Evolutionary conservation across 2,329 filamentous ascomycete species (phyloP).

Genomic region (Intubia oerlemansii): DNA sequence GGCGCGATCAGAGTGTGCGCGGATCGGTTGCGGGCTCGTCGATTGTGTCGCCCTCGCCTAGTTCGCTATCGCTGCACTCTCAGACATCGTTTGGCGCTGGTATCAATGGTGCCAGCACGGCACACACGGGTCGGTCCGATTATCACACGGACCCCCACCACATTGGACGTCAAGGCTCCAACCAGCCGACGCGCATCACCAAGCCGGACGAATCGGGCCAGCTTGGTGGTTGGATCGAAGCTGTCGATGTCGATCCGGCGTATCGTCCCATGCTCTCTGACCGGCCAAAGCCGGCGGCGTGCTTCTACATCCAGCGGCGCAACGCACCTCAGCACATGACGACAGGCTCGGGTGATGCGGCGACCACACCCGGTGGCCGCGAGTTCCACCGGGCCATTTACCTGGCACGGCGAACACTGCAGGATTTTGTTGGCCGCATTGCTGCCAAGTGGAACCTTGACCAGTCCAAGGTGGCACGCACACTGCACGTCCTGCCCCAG

Average conservation of each 20-base stretch:
- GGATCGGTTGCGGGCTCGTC: constrained; percentile 38
- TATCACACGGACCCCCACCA: constrained; percentile 4
- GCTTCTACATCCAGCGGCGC: constrained; percentile 57
- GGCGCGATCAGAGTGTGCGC: constrained; percentile 30
- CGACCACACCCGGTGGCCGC: too few relatives aligned
- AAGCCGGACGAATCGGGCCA: constrained; percentile 40
- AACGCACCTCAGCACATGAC: too few relatives aligned
- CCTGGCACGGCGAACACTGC: constrained; percentile 51
- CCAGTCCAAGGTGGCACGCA: constrained; percentile 44
- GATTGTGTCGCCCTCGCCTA: constrained; percentile 44
- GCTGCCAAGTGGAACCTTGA: constrained; percentile 68
- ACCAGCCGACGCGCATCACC: constrained; percentile 30
- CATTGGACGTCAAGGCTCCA: constrained; percentile 18
- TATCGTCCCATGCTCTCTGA: constrained; percentile 59
- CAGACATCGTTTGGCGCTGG: constrained; percentile 25
- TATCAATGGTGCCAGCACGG: constrained; percentile 14
- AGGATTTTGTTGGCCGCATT: constrained; percentile 52
- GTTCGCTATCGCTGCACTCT: constrained; percentile 39
- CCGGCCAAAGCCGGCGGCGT: constrained; percentile 55
- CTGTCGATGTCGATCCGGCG: constrained; percentile 66
- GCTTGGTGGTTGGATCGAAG: constrained; percentile 71
- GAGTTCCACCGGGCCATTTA: constrained; percentile 74
- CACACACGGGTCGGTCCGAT: constrained; percentile 4
- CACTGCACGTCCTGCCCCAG: constrained; percentile 49
- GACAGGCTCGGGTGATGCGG: too few relatives aligned